Evolutionary conservation across 495 filamentous ascomycete genomes (phyloP).

Genomic region (Pseudomonodictys pantanalensis): DNA sequence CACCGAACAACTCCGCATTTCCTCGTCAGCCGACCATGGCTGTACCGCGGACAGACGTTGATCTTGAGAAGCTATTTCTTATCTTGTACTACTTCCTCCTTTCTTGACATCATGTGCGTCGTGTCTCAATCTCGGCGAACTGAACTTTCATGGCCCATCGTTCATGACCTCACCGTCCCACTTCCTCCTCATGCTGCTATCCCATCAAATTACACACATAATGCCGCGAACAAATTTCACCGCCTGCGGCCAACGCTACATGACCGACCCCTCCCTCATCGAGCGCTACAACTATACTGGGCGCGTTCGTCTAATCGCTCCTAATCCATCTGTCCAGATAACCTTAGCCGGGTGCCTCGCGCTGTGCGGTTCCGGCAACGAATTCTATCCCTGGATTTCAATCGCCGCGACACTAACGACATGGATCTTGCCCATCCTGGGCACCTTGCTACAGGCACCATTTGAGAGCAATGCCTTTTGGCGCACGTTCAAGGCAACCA

Average conservation of each 20-base stretch:
- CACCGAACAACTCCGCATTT: no score
- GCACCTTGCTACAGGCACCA: constrained; percentile 47
- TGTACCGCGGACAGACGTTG: no score
- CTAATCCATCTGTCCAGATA: constrained; percentile 29
- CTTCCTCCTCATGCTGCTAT: no score
- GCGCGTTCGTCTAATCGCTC: constrained; percentile 17
- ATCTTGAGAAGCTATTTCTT: no score
- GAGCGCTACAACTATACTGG: constrained; percentile 28
- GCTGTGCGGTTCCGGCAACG: constrained; percentile 36
- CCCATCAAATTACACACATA: no score
- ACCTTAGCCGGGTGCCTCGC: constrained; percentile 34
- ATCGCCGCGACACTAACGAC: constrained; percentile 45
- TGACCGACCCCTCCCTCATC: constrained; percentile 1
- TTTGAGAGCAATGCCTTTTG: constrained; percentile 48
- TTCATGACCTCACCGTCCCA: no score
- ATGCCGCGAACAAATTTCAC: constrained; percentile 31
- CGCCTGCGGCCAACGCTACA: constrained; percentile 24
- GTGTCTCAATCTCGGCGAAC: no score
- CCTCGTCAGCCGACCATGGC: no score
- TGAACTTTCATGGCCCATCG: no score
- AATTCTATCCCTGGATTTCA: constrained; percentile 40
- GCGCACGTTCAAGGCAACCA: constrained; percentile 40
- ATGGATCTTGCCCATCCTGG: constrained; percentile 48
- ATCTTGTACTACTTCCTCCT: no score
- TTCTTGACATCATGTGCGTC: no score